Evolutionary conservation across 2,329 filamentous ascomycete genomes (phyloP).

Genomic region (Sphaceloma murrayae): DNA sequence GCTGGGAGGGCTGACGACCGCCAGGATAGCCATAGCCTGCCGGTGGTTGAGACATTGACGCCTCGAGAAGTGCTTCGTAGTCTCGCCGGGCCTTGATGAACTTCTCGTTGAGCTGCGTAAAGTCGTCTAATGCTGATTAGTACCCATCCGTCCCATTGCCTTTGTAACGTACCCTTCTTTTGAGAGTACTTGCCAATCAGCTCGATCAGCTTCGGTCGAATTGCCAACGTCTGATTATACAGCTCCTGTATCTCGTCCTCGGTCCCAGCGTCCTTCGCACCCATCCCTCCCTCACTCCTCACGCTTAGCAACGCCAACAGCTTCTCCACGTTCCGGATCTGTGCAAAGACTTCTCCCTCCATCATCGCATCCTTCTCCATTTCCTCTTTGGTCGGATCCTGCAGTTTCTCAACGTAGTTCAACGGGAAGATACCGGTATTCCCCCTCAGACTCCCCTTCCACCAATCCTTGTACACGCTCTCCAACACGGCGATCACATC

Average conservation of each 20-base stretch:
- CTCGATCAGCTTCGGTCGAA: conserved; percentile 93
- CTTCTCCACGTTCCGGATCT: conserved; percentile 70
- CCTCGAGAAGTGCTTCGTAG: conserved; percentile 91
- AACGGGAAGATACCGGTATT: conserved; percentile 96
- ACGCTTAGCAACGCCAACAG: conserved; percentile 84
- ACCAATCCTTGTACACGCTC: conserved; percentile 99
- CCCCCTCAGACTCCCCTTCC: conserved; percentile 88
- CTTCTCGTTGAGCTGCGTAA: conserved; percentile 96
- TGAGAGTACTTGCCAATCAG: conserved; percentile 98
- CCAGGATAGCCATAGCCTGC: conserved; percentile 18
- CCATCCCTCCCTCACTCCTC: conserved; percentile 44
- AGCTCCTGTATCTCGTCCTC: conserved; percentile 89
- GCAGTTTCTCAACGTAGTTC: conserved; percentile 96
- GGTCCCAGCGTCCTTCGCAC: conserved; percentile 59
- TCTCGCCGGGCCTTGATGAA: conserved; percentile 97
- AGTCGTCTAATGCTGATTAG: conserved; percentile 61
- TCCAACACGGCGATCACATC: conserved; percentile 96
- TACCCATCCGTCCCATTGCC: conserved; percentile 17
- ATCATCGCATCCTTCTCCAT: conserved; percentile 91
- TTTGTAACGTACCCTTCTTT: conserved; percentile 66
- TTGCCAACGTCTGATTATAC: conserved; percentile 89
- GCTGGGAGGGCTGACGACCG: conserved; percentile 14
- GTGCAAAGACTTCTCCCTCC: conserved; percentile 70
- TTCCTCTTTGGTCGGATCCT: conserved; percentile 89
- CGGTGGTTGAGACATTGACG: conserved; percentile 81